These are phyloP conservation scores for Pseudogymnoascus sp. DNA, from an alignment of 2,329 filamentous ascomycete species.

Conservation along the genomic window DNA sequence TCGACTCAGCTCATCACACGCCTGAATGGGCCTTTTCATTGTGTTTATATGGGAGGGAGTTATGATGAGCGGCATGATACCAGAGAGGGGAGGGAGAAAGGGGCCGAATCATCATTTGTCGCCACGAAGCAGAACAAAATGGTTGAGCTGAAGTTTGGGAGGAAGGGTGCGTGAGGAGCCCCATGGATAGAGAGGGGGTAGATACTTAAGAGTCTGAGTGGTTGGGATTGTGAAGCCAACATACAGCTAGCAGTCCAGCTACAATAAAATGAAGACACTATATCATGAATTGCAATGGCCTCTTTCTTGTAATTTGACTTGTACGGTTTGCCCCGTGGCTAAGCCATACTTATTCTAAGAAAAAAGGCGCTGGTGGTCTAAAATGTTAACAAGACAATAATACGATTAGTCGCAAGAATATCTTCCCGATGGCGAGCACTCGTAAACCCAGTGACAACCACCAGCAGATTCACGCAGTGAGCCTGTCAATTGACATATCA, in stretches of 20 bases:
- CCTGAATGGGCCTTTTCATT: neutral
- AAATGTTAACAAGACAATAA: no score
- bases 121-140: neutral
- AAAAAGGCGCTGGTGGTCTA: no score
- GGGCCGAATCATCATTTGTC: neutral
- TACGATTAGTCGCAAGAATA: neutral
- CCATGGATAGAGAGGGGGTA: neutral
- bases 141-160: neutral
- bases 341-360: no score
- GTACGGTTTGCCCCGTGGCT: no score
- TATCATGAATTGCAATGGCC: neutral
- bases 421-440: neutral
- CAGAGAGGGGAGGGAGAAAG: neutral
- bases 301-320: neutral
- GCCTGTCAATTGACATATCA: neutral
- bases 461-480: neutral
- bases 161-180: neutral
- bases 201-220: neutral
- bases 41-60: constrained; percentile 5
- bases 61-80: constrained; percentile 3
- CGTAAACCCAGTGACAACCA: neutral
- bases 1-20: neutral
- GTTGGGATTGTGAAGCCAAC: neutral
- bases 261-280: neutral
- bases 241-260: neutral